phyloP scores from a whole-genome alignment of 768 basidiomycete species.

The Lactarius vividus region DNA sequence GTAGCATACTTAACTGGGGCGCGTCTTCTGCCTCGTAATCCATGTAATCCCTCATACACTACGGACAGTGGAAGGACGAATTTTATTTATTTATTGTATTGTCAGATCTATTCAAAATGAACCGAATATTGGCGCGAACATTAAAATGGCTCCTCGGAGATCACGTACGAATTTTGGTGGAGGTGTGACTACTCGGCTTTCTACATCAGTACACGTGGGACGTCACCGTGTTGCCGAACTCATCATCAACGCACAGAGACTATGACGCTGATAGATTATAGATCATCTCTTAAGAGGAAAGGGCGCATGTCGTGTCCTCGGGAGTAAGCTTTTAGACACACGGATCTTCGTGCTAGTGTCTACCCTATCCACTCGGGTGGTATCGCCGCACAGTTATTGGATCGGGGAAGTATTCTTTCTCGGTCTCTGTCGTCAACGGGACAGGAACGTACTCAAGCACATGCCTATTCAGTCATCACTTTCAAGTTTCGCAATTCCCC shows the following conservation, averaged over 20 bases:
- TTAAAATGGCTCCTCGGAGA: conserved; percentile 9
- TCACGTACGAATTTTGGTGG: background rate
- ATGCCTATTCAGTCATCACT: no score
- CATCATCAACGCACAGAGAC: background rate
- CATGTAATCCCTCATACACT: background rate
- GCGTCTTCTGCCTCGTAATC: background rate
- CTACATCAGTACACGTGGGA: background rate
- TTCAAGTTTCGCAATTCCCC: background rate
- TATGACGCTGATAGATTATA: background rate
- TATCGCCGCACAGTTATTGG: background rate
- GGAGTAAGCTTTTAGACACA: no score
- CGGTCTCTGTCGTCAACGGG: no score
- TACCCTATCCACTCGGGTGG: background rate
- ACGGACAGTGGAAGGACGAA: background rate
- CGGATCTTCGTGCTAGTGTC: no score
- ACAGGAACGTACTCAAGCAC: no score
- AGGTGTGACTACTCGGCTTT: background rate
- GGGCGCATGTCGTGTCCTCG: background rate
- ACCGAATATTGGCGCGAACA: background rate
- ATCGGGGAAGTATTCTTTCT: no score
- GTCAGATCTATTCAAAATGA: background rate
- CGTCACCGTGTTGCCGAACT: background rate
- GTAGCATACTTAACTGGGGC: background rate
- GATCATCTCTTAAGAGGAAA: background rate
- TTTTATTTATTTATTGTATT: conserved; percentile 12